Evolutionary conservation across 805 yeast genomes (phyloP).

Genomic region (Wickerhamomyces rabaulensis): DNA sequence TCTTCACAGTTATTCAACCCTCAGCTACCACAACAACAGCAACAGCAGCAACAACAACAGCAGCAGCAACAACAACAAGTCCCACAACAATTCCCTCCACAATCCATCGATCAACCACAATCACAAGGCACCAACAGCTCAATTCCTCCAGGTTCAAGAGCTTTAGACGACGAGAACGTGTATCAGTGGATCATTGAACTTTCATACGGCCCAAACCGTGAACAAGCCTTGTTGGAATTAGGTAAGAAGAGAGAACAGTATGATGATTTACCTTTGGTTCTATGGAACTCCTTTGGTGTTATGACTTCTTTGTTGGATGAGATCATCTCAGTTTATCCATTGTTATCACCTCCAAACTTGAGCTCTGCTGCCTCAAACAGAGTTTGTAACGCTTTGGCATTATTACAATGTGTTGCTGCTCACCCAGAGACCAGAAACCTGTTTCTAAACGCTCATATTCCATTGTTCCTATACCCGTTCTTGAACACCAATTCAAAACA

Average conservation of each 20-base stretch:
- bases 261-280: conserved; percentile 85
- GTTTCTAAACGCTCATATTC: conserved; percentile 86
- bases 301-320: conserved; percentile 90
- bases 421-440: conserved; percentile 85
- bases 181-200: conserved; percentile 87
- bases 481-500: conserved; percentile 87
- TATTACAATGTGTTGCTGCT: conserved; percentile 94
- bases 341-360: conserved; percentile 78
- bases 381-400: conserved; percentile 92
- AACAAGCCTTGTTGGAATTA: conserved; percentile 84
- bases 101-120: conserved; percentile 7
- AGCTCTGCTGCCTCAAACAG: conserved; percentile 85
- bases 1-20: conserved; percentile 4
- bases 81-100: conserved; percentile 7
- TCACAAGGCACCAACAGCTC: conserved; percentile 8
- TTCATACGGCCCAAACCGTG: conserved; percentile 86
- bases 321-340: conserved; percentile 84
- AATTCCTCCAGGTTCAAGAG: conserved; percentile 28
- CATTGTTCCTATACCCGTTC: conserved; percentile 89
- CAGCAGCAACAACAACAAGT: conserved; percentile 9
- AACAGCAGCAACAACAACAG: conserved; percentile 8
- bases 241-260: conserved; percentile 94
- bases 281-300: conserved; percentile 96
- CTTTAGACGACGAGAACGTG: conserved; percentile 73
- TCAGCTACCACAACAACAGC: conserved; percentile 6